Evolutionary conservation across 2,329 filamentous ascomycete genomes (phyloP).

Genomic region (Calonectria hongkongensis): DNA sequence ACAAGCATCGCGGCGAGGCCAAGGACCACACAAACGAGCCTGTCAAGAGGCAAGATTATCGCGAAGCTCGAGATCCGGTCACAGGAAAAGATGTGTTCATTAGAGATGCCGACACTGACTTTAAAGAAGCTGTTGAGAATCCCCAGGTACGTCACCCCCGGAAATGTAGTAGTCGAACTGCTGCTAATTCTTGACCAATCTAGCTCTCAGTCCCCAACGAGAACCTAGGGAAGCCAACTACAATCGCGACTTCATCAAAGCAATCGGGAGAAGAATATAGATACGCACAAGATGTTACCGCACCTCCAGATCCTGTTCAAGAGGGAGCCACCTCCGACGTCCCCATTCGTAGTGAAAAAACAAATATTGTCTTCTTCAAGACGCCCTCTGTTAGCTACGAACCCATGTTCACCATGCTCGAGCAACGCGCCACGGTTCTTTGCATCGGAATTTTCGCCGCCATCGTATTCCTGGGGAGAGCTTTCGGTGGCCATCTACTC

Average conservation of each 20-base stretch:
- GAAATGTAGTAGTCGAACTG: neutral
- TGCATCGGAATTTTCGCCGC: conserved; percentile 82
- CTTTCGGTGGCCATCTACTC: conserved; percentile 86
- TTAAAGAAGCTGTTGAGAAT: conserved; percentile 82
- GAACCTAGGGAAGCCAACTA: conserved; percentile 85
- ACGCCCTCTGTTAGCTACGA: conserved; percentile 93
- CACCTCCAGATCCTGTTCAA: conserved; percentile 90
- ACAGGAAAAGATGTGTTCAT: conserved; percentile 92
- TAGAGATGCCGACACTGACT: conserved; percentile 83
- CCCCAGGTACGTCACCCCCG: conserved; percentile 72
- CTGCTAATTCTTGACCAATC: neutral
- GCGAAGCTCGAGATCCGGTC: conserved; percentile 88
- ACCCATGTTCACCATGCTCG: conserved; percentile 86
- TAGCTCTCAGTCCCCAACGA: conserved; percentile 91
- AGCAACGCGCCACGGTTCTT: conserved; percentile 83
- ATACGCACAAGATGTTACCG: conserved; percentile 89
- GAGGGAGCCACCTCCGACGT: conserved; percentile 92
- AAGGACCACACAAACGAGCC: conserved; percentile 65
- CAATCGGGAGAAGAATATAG: conserved; percentile 89
- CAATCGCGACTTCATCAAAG: conserved; percentile 80
- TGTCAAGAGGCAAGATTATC: conserved; percentile 71
- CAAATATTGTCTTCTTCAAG: conserved; percentile 95
- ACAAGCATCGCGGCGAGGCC: conserved; percentile 61
- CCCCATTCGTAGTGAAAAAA: conserved; percentile 96
- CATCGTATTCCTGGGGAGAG: conserved; percentile 85